Percentiles rank a stretch among this genome's conserved stretches.
Conservation (phyloP, 108 stramenopile genomes). For the Cyclotella sp. region DNA sequence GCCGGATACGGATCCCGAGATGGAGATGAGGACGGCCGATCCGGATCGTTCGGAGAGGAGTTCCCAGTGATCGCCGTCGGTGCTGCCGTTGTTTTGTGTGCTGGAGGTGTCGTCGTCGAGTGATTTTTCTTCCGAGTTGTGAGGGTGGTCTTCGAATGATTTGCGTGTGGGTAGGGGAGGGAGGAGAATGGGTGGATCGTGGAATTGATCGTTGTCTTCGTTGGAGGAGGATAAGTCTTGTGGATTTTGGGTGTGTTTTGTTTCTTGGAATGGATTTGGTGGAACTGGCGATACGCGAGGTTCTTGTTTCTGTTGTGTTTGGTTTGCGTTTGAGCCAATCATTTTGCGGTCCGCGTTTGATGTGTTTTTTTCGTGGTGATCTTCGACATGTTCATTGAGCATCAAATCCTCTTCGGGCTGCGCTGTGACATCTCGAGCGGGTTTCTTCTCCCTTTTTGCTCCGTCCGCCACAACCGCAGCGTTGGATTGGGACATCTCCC, state of each 20-base stretch:
- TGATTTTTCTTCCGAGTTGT: constrained; percentile 32
- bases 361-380: not conserved
- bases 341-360: not conserved
- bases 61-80: constrained; percentile 35
- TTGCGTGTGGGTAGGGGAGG: not conserved
- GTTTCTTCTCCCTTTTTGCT: not conserved
- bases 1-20: constrained; percentile 33
- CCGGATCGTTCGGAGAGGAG: constrained; percentile 50
- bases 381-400: not conserved
- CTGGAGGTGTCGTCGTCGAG: constrained; percentile 9
- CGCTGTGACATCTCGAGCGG: too few species aligned
- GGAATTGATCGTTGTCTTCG: not conserved
- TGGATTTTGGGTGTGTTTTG: not conserved
- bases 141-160: not conserved
- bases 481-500: not conserved
- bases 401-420: not conserved
- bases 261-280: too few species aligned
- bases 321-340: not conserved
- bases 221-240: constrained; percentile 13
- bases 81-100: not conserved
- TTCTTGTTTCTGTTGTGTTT: not conserved
- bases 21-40: constrained; percentile 41
- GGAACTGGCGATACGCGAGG: not conserved
- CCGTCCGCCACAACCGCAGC: not conserved
- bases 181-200: not conserved